These are phyloP conservation scores for Suillus subaureus DNA, from an alignment of 768 basidiomycete species.

Conservation along the genomic window DNA sequence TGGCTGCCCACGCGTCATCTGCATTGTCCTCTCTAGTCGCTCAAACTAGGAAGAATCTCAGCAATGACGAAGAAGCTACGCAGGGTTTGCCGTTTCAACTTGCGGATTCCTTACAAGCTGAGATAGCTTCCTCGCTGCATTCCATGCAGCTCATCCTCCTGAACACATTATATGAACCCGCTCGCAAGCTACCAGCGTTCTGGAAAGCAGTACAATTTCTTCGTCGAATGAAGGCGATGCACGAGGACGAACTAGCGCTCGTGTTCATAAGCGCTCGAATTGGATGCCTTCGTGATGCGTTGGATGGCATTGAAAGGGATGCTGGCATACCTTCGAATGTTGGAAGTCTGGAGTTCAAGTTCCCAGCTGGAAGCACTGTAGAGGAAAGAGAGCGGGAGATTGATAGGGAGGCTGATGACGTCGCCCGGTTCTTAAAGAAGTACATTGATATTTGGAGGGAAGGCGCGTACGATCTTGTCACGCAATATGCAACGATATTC, in stretches of 20 bases:
- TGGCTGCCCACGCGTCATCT: constrained; percentile 69
- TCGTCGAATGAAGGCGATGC: constrained; percentile 74
- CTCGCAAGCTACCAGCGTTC: constrained; percentile 80
- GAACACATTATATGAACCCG: constrained; percentile 76
- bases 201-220: constrained; percentile 91
- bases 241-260: constrained; percentile 79
- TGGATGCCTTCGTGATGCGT: constrained; percentile 57
- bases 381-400: constrained; percentile 41
- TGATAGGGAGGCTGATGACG: constrained; percentile 70
- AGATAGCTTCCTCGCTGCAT: constrained; percentile 65
- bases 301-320: constrained; percentile 55
- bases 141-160: constrained; percentile 80
- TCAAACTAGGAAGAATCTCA: constrained; percentile 36
- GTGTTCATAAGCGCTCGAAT: constrained; percentile 80
- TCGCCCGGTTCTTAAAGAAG: constrained; percentile 77
- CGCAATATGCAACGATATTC: constrained; percentile 89
- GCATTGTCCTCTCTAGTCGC: constrained; percentile 44
- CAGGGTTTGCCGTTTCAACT: constrained; percentile 24
- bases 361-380: constrained; percentile 23
- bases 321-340: constrained; percentile 36
- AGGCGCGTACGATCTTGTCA: constrained; percentile 88
- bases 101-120: constrained; percentile 56
- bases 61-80: background rate
- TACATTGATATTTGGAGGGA: constrained; percentile 93
- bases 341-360: constrained; percentile 14